phyloP scores from a whole-genome alignment of 768 basidiomycete genomes.

The Leccinellum albellum region DNA sequence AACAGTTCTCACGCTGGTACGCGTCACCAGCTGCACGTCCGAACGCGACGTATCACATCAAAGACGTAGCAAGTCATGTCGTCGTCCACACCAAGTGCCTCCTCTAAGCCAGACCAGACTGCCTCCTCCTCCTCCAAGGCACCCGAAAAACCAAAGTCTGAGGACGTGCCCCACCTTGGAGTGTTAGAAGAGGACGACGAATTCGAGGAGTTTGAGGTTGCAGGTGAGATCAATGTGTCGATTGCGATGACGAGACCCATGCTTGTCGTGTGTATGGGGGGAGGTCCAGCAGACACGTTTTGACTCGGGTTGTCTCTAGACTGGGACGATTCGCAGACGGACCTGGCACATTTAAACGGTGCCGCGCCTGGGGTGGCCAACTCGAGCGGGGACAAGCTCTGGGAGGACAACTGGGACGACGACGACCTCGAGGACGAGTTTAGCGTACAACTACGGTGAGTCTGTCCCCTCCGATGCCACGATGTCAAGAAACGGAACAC shows the following conservation, averaged over 20 bases:
- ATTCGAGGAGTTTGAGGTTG: conserved; percentile 88
- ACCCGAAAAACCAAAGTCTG: conserved; percentile 39
- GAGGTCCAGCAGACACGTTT: background rate
- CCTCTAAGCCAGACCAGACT: conserved; percentile 42
- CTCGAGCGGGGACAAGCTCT: conserved; percentile 84
- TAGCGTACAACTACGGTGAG: conserved; percentile 89
- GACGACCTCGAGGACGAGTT: conserved; percentile 99
- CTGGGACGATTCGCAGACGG: conserved; percentile 85
- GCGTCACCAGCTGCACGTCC: background rate
- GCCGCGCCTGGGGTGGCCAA: conserved; percentile 71
- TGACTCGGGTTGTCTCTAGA: conserved; percentile 40
- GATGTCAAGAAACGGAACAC: background rate
- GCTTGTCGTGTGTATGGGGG: background rate
- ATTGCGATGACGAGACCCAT: background rate
- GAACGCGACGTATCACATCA: background rate
- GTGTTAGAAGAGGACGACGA: conserved; percentile 97
- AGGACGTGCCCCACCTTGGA: conserved; percentile 63
- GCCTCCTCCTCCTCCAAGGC: conserved; percentile 18
- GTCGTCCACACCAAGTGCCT: conserved; percentile 45
- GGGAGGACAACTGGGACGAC: conserved; percentile 99
- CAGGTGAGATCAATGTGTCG: conserved; percentile 49
- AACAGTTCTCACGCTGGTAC: conserved; percentile 23
- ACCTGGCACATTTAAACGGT: conserved; percentile 73
- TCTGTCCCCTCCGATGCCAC: background rate
- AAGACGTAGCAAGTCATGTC: conserved; percentile 32